These are phyloP conservation scores for Pyrenophora tritici-repentis DNA, from an alignment of 2,329 filamentous ascomycete genomes.

Conservation along the genomic window DNA sequence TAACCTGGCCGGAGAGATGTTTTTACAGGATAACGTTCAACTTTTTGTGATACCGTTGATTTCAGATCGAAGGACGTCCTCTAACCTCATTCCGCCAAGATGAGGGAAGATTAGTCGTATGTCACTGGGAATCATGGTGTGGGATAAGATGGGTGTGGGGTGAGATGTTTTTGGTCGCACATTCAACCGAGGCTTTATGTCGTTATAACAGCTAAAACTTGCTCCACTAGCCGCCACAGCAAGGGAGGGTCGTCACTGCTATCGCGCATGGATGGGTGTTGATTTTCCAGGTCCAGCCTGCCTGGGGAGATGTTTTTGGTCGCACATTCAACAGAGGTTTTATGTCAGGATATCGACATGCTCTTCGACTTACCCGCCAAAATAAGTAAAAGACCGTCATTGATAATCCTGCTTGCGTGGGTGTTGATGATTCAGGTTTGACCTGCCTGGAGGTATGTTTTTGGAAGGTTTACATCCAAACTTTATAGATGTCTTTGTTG, in stretches of 20 bases:
- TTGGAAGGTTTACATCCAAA: neutral
- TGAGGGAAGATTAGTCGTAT: too few species aligned
- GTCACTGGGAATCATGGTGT: too few species aligned
- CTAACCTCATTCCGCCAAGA: too few species aligned
- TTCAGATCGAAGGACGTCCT: too few species aligned
- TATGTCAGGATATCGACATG: too few species aligned
- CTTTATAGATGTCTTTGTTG: neutral
- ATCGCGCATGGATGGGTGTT: neutral
- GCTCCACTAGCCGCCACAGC: too few species aligned
- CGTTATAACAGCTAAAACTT: too few species aligned
- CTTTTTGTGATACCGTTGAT: neutral
- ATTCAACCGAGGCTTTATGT: too few species aligned
- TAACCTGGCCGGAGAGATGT: constrained; percentile 1
- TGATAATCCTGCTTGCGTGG: neutral
- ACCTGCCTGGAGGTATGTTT: constrained; percentile 3
- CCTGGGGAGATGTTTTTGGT: neutral
- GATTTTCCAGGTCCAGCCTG: neutral
- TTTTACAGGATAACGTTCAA: constrained; percentile 1
- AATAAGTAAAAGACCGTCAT: neutral
- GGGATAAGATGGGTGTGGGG: too few species aligned
- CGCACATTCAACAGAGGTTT: neutral
- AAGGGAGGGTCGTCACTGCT: too few species aligned
- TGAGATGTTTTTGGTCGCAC: too few species aligned
- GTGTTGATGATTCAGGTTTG: constrained; percentile 1
- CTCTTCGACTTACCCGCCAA: neutral